A percentile compares a stretch with the other conserved stretches of the same genome.
phyloP scores from a whole-genome alignment of 2,329 filamentous ascomycete species.

The Plectosphaerella plurivora region DNA sequence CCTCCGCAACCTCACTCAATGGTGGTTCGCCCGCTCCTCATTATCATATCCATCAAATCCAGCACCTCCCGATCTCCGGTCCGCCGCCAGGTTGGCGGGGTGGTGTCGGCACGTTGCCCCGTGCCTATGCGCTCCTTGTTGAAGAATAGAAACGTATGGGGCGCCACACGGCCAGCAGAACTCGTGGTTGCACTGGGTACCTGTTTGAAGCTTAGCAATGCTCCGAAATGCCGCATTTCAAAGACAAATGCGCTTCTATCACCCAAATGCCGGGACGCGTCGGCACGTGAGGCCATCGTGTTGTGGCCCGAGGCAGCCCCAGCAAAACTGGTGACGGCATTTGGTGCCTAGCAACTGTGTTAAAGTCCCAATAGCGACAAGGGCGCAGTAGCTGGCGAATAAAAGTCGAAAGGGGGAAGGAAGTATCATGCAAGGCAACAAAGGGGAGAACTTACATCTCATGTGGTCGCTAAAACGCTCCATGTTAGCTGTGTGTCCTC shows the following conservation, averaged over 20 bases:
- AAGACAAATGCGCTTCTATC: too few species aligned
- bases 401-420: neutral
- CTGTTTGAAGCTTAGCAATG: slow-evolving; percentile 18
- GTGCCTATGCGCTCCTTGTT: slow-evolving; percentile 27
- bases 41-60: neutral
- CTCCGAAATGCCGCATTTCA: slow-evolving; percentile 4
- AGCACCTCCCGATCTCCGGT: neutral
- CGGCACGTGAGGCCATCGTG: slow-evolving; percentile 1
- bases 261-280: too few species aligned
- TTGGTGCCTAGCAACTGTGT: slow-evolving; percentile 5
- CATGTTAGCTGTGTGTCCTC: slow-evolving; percentile 13
- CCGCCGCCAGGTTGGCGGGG: slow-evolving; percentile 12
- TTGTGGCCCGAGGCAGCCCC: slow-evolving; percentile 22
- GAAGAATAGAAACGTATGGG: slow-evolving; percentile 23
- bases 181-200: slow-evolving; percentile 20
- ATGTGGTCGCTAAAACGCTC: slow-evolving; percentile 28
- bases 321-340: slow-evolving; percentile 29
- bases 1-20: neutral
- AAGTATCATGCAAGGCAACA: neutral
- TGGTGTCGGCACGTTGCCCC: slow-evolving; percentile 23
- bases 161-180: slow-evolving; percentile 33
- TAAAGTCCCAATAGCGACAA: neutral
- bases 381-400: neutral
- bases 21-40: neutral
- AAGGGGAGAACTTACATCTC: slow-evolving; percentile 29